Base-by-base conservation (phyloP, 495 filamentous ascomycete genomes). In the Jackrogersella multiformis region DNA sequence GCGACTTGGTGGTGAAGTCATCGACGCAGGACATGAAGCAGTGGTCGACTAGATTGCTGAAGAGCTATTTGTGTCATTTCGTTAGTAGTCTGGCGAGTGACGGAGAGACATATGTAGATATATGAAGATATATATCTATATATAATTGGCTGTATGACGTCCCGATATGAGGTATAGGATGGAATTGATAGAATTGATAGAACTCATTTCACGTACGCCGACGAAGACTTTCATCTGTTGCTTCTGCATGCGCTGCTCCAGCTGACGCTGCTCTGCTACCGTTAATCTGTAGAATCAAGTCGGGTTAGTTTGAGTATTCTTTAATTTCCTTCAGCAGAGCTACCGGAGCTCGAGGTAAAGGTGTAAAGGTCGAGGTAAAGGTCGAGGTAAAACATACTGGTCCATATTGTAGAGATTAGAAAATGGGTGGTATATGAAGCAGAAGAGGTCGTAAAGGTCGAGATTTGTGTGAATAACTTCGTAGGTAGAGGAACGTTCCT, bases 221-320 rank as follows among this genome's bases (percentile, higher is more conserved):
- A 97, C 96, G 76, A 99, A 97, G 66, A 97, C 94, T 82, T 97
- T 97, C 86, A 98, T 89, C 82, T 99, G 95, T 80, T 93, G 94
- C 80, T 89, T 89, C 82, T 98, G 92, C 86, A 98, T 92, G 79
- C 94, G 91, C 77, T 84, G 72, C 73, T 94, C 88, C 77, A 99
- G 90, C 84, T 98, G 92, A 78, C 91, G 89, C 81, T 93, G 90
- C 81, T 99, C 95, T 58, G 89, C 77, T 69, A 85, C 77, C 62
- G 88, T 93, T 77, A 99, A 92, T 71, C 80, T 84, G 42, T 18
- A 41, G 7, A 24, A 16, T 16, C 5, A 36, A 48, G 6, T 51
- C 12, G 12, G 28, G 46, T 73, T 68, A 68, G 71, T 21, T n/a
- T 55, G 8, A 13, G 13, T 41, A 1, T 36, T 45, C 8, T 12